Conservation (phyloP, 306 rosid species). For the Hippophae rhamnoides region DNA sequence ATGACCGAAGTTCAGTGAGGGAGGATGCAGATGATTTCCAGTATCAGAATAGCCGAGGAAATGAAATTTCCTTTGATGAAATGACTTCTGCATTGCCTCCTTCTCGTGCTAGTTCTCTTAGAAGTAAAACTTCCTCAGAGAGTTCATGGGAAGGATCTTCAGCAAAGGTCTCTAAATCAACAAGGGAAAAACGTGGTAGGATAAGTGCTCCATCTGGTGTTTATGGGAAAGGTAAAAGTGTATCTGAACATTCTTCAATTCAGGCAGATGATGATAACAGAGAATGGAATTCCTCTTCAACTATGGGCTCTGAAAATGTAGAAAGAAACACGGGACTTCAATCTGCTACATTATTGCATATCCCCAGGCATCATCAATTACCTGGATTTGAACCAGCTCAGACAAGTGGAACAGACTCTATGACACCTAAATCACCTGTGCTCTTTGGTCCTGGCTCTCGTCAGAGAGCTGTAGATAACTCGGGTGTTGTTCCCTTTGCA, state of each 20-base stretch:
- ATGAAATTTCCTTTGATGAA: conserved; percentile 63
- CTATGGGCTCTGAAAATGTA: conserved; percentile 36
- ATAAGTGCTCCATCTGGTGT: conserved; percentile 36
- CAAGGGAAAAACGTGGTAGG: conserved; percentile 66
- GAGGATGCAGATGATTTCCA: conserved; percentile 50
- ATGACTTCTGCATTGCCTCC: conserved; percentile 36
- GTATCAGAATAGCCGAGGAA: conserved; percentile 59
- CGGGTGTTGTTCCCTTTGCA: conserved; percentile 50
- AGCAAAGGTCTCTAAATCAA: conserved; percentile 60
- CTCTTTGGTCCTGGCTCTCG: conserved; percentile 61
- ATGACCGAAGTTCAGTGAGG: conserved; percentile 37
- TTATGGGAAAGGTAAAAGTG: conserved; percentile 50
- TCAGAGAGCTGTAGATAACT: conserved; percentile 54
- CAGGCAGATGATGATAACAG: conserved; percentile 56
- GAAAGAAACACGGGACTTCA: conserved; percentile 49
- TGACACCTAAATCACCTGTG: conserved; percentile 53
- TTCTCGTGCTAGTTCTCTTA: conserved; percentile 38
- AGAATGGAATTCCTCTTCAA: conserved; percentile 48
- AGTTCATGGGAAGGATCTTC: conserved; percentile 89
- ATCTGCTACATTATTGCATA: conserved; percentile 34
- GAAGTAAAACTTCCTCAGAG: conserved; percentile 70
- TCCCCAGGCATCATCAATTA: conserved; percentile 57
- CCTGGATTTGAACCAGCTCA: conserved; percentile 61
- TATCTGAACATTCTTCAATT: conserved; percentile 54
- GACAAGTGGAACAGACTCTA: conserved; percentile 65